phyloP scores from a whole-genome alignment of 257 asterid species.

The Petunia secreta region DNA sequence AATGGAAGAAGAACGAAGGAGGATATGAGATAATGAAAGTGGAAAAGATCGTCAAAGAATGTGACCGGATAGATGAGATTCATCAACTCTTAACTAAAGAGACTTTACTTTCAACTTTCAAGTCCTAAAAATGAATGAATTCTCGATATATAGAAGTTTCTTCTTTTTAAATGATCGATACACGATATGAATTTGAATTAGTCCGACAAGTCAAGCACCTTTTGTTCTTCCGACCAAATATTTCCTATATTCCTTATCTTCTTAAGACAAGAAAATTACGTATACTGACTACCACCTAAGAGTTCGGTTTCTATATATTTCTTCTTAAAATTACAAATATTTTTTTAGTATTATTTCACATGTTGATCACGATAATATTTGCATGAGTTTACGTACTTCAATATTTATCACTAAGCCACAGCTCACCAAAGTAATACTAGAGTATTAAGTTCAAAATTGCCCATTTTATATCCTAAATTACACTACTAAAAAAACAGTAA shows the following conservation, averaged over 20 bases:
- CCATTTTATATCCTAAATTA: no score
- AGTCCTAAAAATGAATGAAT: no score
- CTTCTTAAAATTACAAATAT: background rate
- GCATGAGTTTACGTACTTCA: background rate
- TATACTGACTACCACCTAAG: background rate
- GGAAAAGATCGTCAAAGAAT: no score
- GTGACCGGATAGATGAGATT: no score
- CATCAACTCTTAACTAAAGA: no score
- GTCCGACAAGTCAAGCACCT: background rate
- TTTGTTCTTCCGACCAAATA: background rate
- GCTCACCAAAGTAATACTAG: background rate
- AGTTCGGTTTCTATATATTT: background rate
- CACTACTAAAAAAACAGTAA: no score
- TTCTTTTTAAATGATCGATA: background rate
- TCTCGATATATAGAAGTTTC: no score
- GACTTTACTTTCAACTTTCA: no score
- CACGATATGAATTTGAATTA: background rate
- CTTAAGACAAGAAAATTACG: conserved; percentile 8
- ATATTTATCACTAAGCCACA: background rate
- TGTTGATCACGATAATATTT: conserved; percentile 7
- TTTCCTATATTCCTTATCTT: background rate
- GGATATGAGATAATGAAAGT: no score
- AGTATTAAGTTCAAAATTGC: background rate
- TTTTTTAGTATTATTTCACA: conserved; percentile 6
- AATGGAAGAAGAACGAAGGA: no score